Evolutionary conservation across 2,329 filamentous ascomycete species (phyloP), one percentile per base, ranked within the genome.

Genomic region (Penicillium sp.): DNA sequence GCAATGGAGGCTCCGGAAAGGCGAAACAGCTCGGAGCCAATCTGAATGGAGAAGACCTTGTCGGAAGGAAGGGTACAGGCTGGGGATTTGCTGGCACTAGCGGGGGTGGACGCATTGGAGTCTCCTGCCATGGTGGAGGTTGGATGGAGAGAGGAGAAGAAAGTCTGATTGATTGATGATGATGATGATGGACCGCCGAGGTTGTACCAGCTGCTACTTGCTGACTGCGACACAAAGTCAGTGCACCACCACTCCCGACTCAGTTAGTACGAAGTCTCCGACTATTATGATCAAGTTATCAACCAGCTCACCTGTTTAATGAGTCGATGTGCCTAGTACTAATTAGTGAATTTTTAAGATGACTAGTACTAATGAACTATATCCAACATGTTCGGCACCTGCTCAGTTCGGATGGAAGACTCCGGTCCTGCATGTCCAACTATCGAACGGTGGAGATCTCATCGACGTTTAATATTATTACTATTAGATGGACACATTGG

Each of bases 11-110:
- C 88, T 35, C 89, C 89, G 10, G 88, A 90, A 51, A 91, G 77
- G 62, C 86, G 82, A 75, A 91, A 91, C n/a, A 90, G 74, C 70
- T 89, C 85, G 3, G 86, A 87, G 3, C 89, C 88, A 62, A 91
- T 88, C 73, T 91, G 89, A 60, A 91, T 89, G 0, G 88, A 85
- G 70, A 91, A 91, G 4, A 90, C 86, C 72, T 87, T 87, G 54
- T 86, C 84, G 2, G 81, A 76, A 3, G 86, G 86, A 9, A 88
- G 65, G 9, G 55, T 69, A 50, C 69, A 72, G 33, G 56, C 30
- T 19, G 37, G 33, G 6, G 28, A 17, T 44, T 55, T 55, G 40
- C 54, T 30, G 19, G 42, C 17, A 13, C 40, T 38, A 28, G 61
- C 63, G 35, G 65, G 22, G n/a, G 53, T 45, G 50, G 45, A 55